phyloP scores from a whole-genome alignment of 176 grass and related monocot genomes.

The Cenchrus purpureus region DNA sequence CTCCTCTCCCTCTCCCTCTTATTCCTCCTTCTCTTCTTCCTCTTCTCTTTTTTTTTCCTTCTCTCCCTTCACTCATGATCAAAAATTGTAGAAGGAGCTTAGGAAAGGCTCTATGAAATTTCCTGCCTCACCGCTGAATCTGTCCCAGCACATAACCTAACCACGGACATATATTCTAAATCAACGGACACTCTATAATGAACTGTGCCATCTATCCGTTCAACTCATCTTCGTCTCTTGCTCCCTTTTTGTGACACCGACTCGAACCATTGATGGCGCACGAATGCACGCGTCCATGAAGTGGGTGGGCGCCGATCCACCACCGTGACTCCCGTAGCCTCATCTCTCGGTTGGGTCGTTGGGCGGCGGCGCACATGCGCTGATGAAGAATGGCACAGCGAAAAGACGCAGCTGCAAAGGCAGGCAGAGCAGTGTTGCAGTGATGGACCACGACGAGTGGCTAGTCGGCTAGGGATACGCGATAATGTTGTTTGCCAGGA shows the following conservation, averaged over 20 bases:
- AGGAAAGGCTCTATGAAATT: too few relatives aligned
- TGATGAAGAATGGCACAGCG: not conserved
- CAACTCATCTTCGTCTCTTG: too few relatives aligned
- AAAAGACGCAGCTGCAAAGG: not conserved
- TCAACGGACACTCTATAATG: too few relatives aligned
- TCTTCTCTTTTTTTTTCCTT: too few relatives aligned
- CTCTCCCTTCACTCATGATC: too few relatives aligned
- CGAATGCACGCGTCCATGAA: conserved; percentile 3
- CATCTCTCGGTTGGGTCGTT: not conserved
- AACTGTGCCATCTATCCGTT: too few relatives aligned
- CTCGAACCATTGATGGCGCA: not conserved
- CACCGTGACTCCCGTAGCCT: not conserved
- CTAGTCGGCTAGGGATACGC: not conserved
- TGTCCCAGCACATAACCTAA: too few relatives aligned
- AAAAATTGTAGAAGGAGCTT: too few relatives aligned
- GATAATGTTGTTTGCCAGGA: conserved; percentile 27
- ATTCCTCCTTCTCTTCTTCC: too few relatives aligned
- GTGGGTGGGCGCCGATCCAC: conserved; percentile 9
- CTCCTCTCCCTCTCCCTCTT: too few relatives aligned
- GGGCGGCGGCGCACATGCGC: not conserved
- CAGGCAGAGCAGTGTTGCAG: conserved; percentile 7
- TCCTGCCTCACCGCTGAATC: too few relatives aligned
- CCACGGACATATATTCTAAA: too few relatives aligned
- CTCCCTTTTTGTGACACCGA: not conserved
- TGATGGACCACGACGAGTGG: conserved; percentile 27